Evolutionary conservation across 2,329 filamentous ascomycete genomes (phyloP).

Genomic region (Aspergillus quadrilineatus): DNA sequence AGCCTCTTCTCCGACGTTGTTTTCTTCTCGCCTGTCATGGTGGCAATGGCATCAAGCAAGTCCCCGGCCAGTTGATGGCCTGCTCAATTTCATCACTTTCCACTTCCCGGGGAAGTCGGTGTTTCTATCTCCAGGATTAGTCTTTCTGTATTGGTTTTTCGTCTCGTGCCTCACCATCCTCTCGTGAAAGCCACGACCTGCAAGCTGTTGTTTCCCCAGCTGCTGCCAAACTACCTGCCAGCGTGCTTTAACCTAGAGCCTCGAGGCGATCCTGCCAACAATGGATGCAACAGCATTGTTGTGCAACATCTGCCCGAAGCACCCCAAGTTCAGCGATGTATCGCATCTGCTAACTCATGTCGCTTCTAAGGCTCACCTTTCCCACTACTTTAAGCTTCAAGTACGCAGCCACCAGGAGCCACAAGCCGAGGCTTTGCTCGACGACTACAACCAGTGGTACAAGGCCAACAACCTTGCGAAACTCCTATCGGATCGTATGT

Average conservation of each 20-base stretch:
- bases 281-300: constrained; percentile 63
- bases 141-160: constrained; percentile 26
- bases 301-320: constrained; percentile 80
- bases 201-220: constrained; percentile 26
- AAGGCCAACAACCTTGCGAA: constrained; percentile 66
- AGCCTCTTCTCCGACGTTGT: neutral
- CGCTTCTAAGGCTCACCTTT: constrained; percentile 86
- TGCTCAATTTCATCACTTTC: constrained; percentile 21
- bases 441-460: constrained; percentile 78
- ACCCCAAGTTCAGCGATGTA: constrained; percentile 79
- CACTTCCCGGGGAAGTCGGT: constrained; percentile 13
- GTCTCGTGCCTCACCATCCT: constrained; percentile 24
- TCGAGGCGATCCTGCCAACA: constrained; percentile 20
- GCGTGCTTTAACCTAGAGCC: neutral
- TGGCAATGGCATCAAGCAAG: constrained; percentile 11
- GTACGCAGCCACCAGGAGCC: constrained; percentile 67
- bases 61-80: constrained; percentile 10
- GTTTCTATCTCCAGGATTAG: constrained; percentile 16
- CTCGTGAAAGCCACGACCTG: constrained; percentile 21
- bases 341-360: constrained; percentile 92
- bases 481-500: constrained; percentile 75
- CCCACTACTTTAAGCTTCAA: constrained; percentile 77
- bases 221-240: constrained; percentile 4
- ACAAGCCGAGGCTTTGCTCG: constrained; percentile 62
- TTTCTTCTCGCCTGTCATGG: constrained; percentile 2